Conservation (phyloP, 1,139 yeast species). For the Yamadazyma epiphylla region DNA sequence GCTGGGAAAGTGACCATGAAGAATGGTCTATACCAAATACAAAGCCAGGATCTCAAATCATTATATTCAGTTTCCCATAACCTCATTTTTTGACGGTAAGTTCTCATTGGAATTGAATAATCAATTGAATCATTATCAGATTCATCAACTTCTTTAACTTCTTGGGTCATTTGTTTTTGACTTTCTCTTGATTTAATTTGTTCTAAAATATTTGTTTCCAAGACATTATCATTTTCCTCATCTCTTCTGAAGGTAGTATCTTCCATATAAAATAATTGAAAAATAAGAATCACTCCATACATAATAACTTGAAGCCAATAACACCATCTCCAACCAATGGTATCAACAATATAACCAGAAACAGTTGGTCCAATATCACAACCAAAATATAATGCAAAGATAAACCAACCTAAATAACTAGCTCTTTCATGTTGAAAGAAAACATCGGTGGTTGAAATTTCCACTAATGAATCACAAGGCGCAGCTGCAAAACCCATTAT, state of each 20-base stretch:
- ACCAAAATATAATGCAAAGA: slow-evolving; percentile 44
- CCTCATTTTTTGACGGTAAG: slow-evolving; percentile 33
- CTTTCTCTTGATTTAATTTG: slow-evolving; percentile 24
- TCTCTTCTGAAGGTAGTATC: slow-evolving; percentile 35
- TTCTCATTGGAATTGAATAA: slow-evolving; percentile 22
- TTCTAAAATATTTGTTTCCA: slow-evolving; percentile 19
- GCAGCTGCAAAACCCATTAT: slow-evolving; percentile 45
- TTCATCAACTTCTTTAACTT: slow-evolving; percentile 3
- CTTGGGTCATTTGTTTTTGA: slow-evolving; percentile 4
- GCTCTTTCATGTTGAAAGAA: slow-evolving; percentile 49
- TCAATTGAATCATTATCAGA: slow-evolving; percentile 13
- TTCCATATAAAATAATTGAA: slow-evolving; percentile 41
- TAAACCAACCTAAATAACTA: slow-evolving; percentile 30
- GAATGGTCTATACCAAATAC: slow-evolving; percentile 39
- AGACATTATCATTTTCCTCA: slow-evolving; percentile 10
- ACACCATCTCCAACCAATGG: slow-evolving; percentile 46
- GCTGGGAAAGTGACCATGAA: slow-evolving; percentile 50
- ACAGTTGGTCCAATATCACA: slow-evolving; percentile 43
- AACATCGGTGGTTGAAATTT: slow-evolving; percentile 45
- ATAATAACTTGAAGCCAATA: slow-evolving; percentile 44
- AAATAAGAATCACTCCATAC: slow-evolving; percentile 39
- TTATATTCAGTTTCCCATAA: slow-evolving; percentile 35
- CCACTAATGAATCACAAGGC: slow-evolving; percentile 48
- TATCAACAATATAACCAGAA: slow-evolving; percentile 38
- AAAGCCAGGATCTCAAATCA: slow-evolving; percentile 37